These are phyloP conservation scores for Lophium mytilinum DNA, from an alignment of 495 filamentous ascomycete genomes.

Conservation along the genomic window DNA sequence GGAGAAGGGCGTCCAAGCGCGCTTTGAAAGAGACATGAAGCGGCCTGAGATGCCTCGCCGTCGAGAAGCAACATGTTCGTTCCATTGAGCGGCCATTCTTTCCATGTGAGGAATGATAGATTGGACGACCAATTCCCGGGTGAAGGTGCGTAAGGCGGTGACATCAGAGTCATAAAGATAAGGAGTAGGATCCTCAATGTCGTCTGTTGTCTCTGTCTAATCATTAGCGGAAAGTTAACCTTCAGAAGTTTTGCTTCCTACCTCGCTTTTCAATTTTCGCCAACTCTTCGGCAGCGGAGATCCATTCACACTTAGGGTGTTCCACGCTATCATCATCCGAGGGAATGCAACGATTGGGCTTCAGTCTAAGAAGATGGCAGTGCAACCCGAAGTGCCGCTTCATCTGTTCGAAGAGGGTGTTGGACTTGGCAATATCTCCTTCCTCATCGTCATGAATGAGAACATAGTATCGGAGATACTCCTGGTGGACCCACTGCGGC, in stretches of 20 bases:
- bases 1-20: slow-evolving; percentile 68
- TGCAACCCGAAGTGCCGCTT: slow-evolving; percentile 93
- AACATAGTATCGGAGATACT: slow-evolving; percentile 92
- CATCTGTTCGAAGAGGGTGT: slow-evolving; percentile 90
- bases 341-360: slow-evolving; percentile 75
- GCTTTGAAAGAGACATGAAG: slow-evolving; percentile 85
- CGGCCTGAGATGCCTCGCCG: slow-evolving; percentile 78
- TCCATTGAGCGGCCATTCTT: slow-evolving; percentile 80
- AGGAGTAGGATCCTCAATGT: slow-evolving; percentile 59
- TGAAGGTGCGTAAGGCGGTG: slow-evolving; percentile 74
- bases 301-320: slow-evolving; percentile 76
- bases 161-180: slow-evolving; percentile 90
- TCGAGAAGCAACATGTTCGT: slow-evolving; percentile 91
- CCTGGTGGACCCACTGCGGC: slow-evolving; percentile 75
- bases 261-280: slow-evolving; percentile 57
- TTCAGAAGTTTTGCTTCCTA: slow-evolving; percentile 20
- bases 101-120: slow-evolving; percentile 94
- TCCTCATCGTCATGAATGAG: slow-evolving; percentile 94
- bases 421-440: slow-evolving; percentile 84
- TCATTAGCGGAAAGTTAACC: neutral
- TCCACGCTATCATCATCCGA: slow-evolving; percentile 87
- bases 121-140: slow-evolving; percentile 88
- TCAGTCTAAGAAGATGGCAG: slow-evolving; percentile 80
- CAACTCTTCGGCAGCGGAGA: slow-evolving; percentile 78
- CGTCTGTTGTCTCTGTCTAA: slow-evolving; percentile 37